Evolutionary conservation across 495 filamentous ascomycete species (phyloP).

Genomic region (Aeminium ludgeri): DNA sequence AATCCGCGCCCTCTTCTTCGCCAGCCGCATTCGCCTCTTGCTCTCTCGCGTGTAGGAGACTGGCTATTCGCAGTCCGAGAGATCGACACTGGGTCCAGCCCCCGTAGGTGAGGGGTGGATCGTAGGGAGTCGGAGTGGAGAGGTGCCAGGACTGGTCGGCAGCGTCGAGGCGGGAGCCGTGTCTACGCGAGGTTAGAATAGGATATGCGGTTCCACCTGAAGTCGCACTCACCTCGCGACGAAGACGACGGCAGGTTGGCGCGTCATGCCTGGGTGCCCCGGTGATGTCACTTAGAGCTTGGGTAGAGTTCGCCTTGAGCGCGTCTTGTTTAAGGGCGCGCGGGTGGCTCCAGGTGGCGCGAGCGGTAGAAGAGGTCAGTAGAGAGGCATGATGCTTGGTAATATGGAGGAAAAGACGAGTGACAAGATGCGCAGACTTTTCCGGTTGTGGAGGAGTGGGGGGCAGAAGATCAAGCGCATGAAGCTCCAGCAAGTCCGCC

Average conservation of each 20-base stretch:
- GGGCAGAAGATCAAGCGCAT: too few species aligned
- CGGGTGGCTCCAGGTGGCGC: too few species aligned
- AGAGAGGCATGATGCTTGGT: too few species aligned
- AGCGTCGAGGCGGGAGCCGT: constrained; percentile 82
- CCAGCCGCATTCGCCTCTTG: constrained; percentile 4
- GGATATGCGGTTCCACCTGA: neutral
- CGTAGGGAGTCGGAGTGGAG: constrained; percentile 86
- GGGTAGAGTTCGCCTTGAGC: too few species aligned
- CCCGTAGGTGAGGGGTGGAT: constrained; percentile 86
- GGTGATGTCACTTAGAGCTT: too few species aligned
- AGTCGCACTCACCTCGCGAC: constrained; percentile 53
- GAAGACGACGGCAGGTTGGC: constrained; percentile 52
- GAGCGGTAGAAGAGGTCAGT: too few species aligned
- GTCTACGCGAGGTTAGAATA: constrained; percentile 32
- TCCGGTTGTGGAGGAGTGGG: too few species aligned
- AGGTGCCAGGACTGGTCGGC: constrained; percentile 92
- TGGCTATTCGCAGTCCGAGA: constrained; percentile 63
- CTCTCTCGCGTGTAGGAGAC: constrained; percentile 41
- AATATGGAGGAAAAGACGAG: too few species aligned
- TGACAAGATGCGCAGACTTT: too few species aligned
- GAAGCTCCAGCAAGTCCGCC: too few species aligned
- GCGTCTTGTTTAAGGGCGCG: too few species aligned
- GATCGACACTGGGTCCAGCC: constrained; percentile 77
- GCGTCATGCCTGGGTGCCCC: constrained; percentile 28
- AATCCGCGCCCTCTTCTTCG: constrained; percentile 11